Conservation (phyloP, 257 asterid species). For the Linaria vulgaris region DNA sequence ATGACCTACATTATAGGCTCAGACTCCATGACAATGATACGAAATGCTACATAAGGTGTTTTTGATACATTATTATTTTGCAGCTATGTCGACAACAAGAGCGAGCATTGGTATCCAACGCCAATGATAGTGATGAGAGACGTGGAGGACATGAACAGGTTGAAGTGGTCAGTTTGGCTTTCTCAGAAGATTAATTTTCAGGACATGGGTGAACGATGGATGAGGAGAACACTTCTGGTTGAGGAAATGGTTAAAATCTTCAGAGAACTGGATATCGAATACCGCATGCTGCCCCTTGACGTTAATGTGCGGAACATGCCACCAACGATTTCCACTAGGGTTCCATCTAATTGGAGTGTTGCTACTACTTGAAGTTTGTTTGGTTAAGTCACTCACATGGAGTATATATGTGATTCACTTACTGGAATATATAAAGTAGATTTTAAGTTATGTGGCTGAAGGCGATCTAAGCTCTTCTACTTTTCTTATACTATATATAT, state of each 20-base stretch:
- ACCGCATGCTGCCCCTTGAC: background rate
- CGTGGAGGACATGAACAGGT: slow-evolving; percentile 5
- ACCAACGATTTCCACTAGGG: background rate
- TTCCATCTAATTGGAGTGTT: slow-evolving; percentile 5
- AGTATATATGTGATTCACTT: background rate
- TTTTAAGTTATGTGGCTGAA: too few species aligned
- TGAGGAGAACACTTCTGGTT: background rate
- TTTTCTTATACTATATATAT: too few species aligned
- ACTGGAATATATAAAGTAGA: background rate
- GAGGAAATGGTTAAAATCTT: slow-evolving; percentile 1
- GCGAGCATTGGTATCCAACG: background rate
- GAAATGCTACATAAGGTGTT: too few species aligned
- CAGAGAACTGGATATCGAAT: background rate
- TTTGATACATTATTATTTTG: too few species aligned
- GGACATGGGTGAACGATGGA: background rate
- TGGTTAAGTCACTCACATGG: background rate
- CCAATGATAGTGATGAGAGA: slow-evolving; percentile 5
- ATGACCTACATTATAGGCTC: too few species aligned
- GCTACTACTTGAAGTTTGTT: background rate
- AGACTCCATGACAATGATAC: too few species aligned
- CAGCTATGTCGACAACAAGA: background rate
- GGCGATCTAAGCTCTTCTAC: too few species aligned
- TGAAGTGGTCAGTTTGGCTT: background rate
- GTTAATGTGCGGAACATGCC: background rate
- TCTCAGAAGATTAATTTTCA: background rate